These are phyloP conservation scores for Heracleum sosnowskyi DNA, from an alignment of 129 eudicot species.

Conservation along the genomic window DNA sequence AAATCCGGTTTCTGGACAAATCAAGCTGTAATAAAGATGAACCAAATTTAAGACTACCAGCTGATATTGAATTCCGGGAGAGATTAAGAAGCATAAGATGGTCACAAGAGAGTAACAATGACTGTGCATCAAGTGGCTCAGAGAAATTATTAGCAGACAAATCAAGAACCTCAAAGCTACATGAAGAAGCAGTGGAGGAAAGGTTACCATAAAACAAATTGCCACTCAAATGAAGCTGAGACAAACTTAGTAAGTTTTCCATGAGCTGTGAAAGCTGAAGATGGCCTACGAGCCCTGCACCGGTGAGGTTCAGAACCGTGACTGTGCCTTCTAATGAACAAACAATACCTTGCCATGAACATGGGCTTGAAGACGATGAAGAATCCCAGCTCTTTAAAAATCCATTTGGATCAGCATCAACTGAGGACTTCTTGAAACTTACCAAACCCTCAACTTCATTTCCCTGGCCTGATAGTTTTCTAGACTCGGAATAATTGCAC, in stretches of 20 bases:
- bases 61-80: conserved; percentile 33
- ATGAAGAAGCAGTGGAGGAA: conserved; percentile 29
- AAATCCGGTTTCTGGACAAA: conserved; percentile 32
- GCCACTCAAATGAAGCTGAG: conserved; percentile 40
- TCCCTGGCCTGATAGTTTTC: conserved; percentile 18
- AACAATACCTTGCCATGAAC: conserved; percentile 60
- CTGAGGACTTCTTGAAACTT: conserved; percentile 54
- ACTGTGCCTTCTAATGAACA: conserved; percentile 37
- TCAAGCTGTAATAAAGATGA: conserved; percentile 29
- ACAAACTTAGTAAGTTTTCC: conserved; percentile 30
- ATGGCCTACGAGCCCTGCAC: conserved; percentile 40
- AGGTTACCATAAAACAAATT: conserved; percentile 69
- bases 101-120: conserved; percentile 34
- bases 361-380: conserved; percentile 34
- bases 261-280: conserved; percentile 50
- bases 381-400: conserved; percentile 41
- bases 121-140: conserved; percentile 24
- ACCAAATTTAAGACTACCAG: conserved; percentile 27
- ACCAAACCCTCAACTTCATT: conserved; percentile 28
- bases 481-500: conserved; percentile 18
- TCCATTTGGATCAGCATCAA: conserved; percentile 52
- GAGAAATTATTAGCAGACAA: conserved; percentile 54
- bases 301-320: conserved; percentile 37
- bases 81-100: conserved; percentile 33
- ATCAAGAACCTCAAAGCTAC: conserved; percentile 49